Conservation (phyloP, 2,329 filamentous ascomycete species). For the Microascus cirrosus region DNA sequence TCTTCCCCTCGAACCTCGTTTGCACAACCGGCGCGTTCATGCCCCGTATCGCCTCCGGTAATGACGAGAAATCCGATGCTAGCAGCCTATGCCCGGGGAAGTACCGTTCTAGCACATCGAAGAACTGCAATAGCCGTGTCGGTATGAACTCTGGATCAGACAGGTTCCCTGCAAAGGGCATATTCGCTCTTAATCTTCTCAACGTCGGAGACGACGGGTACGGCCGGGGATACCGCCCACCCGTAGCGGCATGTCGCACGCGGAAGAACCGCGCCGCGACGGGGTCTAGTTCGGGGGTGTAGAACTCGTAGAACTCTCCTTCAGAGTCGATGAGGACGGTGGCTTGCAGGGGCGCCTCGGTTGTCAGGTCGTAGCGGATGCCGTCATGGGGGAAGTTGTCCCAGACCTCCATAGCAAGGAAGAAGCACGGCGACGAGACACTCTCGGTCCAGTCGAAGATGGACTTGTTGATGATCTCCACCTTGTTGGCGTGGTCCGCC, state of each 20-base stretch:
- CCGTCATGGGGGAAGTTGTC: conserved; percentile 97
- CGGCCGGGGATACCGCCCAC: conserved; percentile 51
- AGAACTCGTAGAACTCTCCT: conserved; percentile 94
- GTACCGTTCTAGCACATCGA: conserved; percentile 75
- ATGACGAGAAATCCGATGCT: conserved; percentile 78
- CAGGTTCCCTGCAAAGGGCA: conserved; percentile 67
- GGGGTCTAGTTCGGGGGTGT: conserved; percentile 69
- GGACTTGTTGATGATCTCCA: conserved; percentile 89
- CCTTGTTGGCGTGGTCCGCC: conserved; percentile 64
- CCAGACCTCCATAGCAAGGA: conserved; percentile 94
- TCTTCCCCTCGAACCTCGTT: conserved; percentile 77
- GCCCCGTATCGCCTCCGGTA: conserved; percentile 74
- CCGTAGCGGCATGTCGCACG: conserved; percentile 68
- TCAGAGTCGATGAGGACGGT: conserved; percentile 73
- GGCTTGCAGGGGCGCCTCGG: conserved; percentile 76
- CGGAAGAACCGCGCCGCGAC: conserved; percentile 72
- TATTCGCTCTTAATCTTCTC: conserved; percentile 47
- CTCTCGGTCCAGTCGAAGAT: conserved; percentile 89
- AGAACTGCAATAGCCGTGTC: conserved; percentile 92
- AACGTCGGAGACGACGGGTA: conserved; percentile 41
- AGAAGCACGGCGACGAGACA: conserved; percentile 91
- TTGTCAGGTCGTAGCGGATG: conserved; percentile 60
- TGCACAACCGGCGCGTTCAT: conserved; percentile 93
- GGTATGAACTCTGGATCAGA: conserved; percentile 86
- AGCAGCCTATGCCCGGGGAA: conserved; percentile 87